Percentiles rank a stretch among this genome's conserved stretches.
These are phyloP conservation scores for Lepiota brunneoincarnata DNA, from an alignment of 768 basidiomycete species.

Conservation along the genomic window DNA sequence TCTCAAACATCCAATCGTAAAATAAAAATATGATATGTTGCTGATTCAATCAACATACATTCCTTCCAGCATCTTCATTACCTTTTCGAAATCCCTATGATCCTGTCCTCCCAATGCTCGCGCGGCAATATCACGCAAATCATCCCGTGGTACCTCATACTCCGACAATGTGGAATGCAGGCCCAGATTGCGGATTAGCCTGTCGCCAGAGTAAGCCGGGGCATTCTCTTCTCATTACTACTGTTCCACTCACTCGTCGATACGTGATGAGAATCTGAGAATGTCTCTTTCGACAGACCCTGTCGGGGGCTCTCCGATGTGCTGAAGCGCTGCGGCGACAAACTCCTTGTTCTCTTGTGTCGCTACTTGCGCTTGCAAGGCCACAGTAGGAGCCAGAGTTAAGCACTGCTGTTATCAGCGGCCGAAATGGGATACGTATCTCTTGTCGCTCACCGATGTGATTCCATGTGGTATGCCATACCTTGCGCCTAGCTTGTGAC, in stretches of 20 bases:
- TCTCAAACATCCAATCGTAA: no score
- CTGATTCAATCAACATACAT: constrained; percentile 28
- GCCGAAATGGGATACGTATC: constrained; percentile 1
- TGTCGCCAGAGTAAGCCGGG: constrained; percentile 20
- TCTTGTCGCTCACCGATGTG: constrained; percentile 57
- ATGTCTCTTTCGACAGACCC: constrained; percentile 67
- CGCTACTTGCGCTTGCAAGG: constrained; percentile 53
- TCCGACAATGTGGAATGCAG: constrained; percentile 54
- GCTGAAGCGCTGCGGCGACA: constrained; percentile 55
- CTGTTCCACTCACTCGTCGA: constrained; percentile 44
- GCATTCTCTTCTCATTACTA: neutral
- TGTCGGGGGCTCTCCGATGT: constrained; percentile 57
- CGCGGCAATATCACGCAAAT: constrained; percentile 53
- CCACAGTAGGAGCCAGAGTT: constrained; percentile 64
- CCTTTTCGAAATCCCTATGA: constrained; percentile 34
- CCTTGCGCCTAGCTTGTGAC: constrained; percentile 68
- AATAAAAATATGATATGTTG: no score
- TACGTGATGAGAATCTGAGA: constrained; percentile 46
- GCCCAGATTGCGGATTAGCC: constrained; percentile 59
- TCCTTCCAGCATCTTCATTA: constrained; percentile 48
- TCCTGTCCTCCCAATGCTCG: constrained; percentile 41
- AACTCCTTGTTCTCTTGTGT: constrained; percentile 61
- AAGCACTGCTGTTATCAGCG: constrained; percentile 48
- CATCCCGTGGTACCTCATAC: constrained; percentile 61
- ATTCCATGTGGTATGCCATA: constrained; percentile 82